phyloP scores from a whole-genome alignment of 1,284 basidiomycete genomes.

The Papiliotrema flavescens region DNA sequence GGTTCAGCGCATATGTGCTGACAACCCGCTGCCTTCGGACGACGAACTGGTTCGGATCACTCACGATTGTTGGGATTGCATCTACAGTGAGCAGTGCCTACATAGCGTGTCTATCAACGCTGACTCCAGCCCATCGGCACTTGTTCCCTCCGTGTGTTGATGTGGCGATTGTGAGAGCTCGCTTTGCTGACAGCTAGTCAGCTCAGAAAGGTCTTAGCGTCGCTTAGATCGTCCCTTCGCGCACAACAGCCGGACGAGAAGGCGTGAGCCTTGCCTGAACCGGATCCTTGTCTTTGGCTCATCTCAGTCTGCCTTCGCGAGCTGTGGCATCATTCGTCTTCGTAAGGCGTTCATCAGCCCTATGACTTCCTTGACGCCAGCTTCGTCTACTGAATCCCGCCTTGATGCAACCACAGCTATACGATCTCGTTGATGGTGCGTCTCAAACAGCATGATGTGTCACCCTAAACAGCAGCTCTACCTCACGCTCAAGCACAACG shows the following conservation, averaged over 20 bases:
- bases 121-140: slow-evolving; percentile 18
- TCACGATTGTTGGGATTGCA: slow-evolving; percentile 23
- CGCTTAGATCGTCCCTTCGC: neutral
- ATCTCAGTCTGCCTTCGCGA: slow-evolving; percentile 20
- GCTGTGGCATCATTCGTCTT: neutral
- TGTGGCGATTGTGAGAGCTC: no score
- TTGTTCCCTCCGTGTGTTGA: slow-evolving; percentile 24
- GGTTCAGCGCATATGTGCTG: slow-evolving; percentile 7
- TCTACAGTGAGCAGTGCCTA: slow-evolving; percentile 21
- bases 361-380: slow-evolving; percentile 4
- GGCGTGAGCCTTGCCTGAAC: no score
- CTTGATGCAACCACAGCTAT: slow-evolving; percentile 33
- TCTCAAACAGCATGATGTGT: neutral
- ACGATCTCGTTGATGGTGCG: slow-evolving; percentile 24
- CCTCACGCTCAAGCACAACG: slow-evolving; percentile 12
- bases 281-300: no score
- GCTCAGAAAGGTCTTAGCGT: neutral
- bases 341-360: neutral
- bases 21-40: neutral
- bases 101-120: neutral
- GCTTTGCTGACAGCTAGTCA: neutral
- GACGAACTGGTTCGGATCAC: slow-evolving; percentile 12
- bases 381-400: slow-evolving; percentile 36
- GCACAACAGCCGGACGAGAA: no score
- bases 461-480: slow-evolving; percentile 6